phyloP scores from a whole-genome alignment of 768 basidiomycete species.

The Tulasnella sp. region DNA sequence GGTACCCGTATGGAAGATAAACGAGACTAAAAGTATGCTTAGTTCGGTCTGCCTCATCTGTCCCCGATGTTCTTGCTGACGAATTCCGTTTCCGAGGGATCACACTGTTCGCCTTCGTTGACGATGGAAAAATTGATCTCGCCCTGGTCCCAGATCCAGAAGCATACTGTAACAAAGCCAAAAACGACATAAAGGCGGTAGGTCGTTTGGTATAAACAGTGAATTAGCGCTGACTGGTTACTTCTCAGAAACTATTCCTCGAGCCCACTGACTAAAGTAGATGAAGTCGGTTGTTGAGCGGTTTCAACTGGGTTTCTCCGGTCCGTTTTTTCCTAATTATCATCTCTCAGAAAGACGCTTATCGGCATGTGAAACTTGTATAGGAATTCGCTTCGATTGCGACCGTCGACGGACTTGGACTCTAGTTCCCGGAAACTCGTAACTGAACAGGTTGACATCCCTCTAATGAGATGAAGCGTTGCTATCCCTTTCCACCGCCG shows the following conservation, averaged over 20 bases:
- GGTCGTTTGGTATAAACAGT: neutral
- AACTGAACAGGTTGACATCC: no score
- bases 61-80: neutral
- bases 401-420: no score
- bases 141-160: neutral
- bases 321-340: neutral
- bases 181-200: neutral
- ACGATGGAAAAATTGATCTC: neutral
- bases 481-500: no score
- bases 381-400: no score
- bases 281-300: neutral
- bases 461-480: no score
- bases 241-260: neutral
- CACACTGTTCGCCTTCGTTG: neutral
- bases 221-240: neutral
- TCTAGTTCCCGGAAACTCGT: no score
- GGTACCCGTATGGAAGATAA: neutral
- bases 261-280: neutral
- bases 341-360: neutral
- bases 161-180: neutral
- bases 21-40: neutral
- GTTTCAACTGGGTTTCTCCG: neutral
- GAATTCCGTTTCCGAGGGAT: neutral
- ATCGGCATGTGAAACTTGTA: no score
- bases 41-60: rapidly evolving